Conservation (phyloP, 2,329 filamentous ascomycete species). For the Ophiostoma perfectum region DNA sequence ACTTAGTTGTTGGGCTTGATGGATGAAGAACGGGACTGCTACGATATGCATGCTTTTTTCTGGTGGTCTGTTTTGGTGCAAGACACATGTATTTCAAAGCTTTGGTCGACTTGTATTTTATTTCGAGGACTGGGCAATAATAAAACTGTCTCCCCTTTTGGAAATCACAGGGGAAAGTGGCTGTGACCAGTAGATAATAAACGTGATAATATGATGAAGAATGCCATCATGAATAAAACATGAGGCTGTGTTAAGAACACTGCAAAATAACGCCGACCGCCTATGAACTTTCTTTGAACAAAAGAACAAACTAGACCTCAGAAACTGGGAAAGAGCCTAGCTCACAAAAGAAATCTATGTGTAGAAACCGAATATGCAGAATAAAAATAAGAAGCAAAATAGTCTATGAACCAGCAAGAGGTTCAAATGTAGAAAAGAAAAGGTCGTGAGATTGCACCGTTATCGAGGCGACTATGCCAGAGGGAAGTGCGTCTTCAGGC, state of each 20-base stretch:
- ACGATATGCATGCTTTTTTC: not conserved
- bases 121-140: not conserved
- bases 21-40: not conserved
- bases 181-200: slow-evolving; percentile 23
- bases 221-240: not conserved
- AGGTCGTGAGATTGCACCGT: not conserved
- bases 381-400: not conserved
- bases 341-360: slow-evolving; percentile 8
- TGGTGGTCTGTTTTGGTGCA: no score
- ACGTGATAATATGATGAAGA: slow-evolving; percentile 27
- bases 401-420: not conserved
- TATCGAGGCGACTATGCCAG: slow-evolving; percentile 33
- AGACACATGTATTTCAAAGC: not conserved
- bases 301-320: not conserved
- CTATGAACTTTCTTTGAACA: not conserved
- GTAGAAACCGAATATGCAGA: not conserved
- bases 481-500: slow-evolving; percentile 64
- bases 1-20: no score
- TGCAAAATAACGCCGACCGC: not conserved
- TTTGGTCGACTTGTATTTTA: not conserved
- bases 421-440: slow-evolving; percentile 2
- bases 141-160: not conserved
- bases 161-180: not conserved
- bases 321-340: not conserved
- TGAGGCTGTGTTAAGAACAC: not conserved